Evolutionary conservation across 257 asterid genomes (phyloP).

Genomic region (Lithospermum erythrorhizon): DNA sequence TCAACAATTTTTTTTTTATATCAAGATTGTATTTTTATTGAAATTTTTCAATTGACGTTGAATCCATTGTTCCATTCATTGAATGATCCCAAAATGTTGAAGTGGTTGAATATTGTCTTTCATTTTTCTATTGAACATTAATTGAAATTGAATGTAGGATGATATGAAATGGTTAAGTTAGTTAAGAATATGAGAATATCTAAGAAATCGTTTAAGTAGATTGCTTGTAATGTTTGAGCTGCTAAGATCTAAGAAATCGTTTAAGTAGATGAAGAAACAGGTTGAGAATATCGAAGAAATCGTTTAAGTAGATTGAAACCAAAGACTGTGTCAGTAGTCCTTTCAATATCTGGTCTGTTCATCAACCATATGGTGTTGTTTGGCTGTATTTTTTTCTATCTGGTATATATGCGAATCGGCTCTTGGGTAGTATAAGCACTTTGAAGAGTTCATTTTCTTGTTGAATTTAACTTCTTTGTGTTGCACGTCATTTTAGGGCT

Average conservation of each 20-base stretch:
- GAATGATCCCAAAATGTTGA: too few species aligned
- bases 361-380: too few species aligned
- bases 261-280: too few species aligned
- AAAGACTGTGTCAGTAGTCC: not conserved
- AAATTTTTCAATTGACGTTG: too few species aligned
- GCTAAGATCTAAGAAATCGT: too few species aligned
- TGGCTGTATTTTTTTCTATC: not conserved
- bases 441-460: not conserved
- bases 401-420: not conserved
- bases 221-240: too few species aligned
- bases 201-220: too few species aligned
- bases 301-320: too few species aligned
- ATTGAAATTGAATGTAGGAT: not conserved
- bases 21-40: not conserved
- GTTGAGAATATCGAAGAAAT: too few species aligned
- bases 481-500: constrained; percentile 33
- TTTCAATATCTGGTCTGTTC: not conserved
- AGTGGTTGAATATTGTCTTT: not conserved
- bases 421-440: not conserved
- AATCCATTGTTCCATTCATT: too few species aligned
- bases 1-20: too few species aligned
- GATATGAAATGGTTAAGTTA: not conserved
- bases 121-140: not conserved
- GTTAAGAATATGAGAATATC: not conserved
- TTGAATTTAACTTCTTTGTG: not conserved